A percentile compares a stretch with the other conserved stretches of the same genome.
These are phyloP conservation scores for Erigeron philadelphicus DNA, from an alignment of 140 eudicot species.

Conservation along the genomic window DNA sequence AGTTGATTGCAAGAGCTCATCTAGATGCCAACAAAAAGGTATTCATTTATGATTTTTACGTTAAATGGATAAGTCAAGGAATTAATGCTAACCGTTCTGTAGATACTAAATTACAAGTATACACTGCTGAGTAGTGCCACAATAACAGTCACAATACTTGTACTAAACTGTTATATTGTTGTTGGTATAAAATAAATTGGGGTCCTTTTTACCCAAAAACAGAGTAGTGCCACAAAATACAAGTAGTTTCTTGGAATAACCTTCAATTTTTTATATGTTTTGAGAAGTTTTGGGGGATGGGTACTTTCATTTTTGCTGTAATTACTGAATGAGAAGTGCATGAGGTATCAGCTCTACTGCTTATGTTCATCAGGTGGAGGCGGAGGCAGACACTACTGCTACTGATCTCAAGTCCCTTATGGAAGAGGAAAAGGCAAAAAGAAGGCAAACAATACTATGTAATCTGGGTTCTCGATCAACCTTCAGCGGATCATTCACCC, in stretches of 20 bases:
- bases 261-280: background rate
- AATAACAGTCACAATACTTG: too few species aligned
- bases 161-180: too few species aligned
- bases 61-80: too few species aligned
- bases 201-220: background rate
- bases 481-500: slow-evolving; percentile 71
- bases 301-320: background rate
- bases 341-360: slow-evolving; percentile 11
- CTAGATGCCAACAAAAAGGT: slow-evolving; percentile 52
- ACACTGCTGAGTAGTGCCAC: background rate
- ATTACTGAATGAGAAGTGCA: background rate
- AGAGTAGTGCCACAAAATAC: background rate
- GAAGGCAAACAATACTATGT: slow-evolving; percentile 50
- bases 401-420: slow-evolving; percentile 57
- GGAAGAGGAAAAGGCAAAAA: slow-evolving; percentile 79
- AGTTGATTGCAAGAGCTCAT: slow-evolving; percentile 58
- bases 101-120: too few species aligned
- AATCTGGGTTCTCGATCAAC: slow-evolving; percentile 49
- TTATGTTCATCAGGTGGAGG: slow-evolving; percentile 44
- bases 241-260: background rate
- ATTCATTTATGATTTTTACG: slow-evolving; percentile 8
- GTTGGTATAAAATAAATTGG: too few species aligned
- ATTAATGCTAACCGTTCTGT: too few species aligned
- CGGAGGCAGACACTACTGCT: slow-evolving; percentile 46
- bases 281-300: slow-evolving; percentile 5